Evolutionary conservation across 768 basidiomycete genomes (phyloP).

Genomic region (Hygrophorus russula): DNA sequence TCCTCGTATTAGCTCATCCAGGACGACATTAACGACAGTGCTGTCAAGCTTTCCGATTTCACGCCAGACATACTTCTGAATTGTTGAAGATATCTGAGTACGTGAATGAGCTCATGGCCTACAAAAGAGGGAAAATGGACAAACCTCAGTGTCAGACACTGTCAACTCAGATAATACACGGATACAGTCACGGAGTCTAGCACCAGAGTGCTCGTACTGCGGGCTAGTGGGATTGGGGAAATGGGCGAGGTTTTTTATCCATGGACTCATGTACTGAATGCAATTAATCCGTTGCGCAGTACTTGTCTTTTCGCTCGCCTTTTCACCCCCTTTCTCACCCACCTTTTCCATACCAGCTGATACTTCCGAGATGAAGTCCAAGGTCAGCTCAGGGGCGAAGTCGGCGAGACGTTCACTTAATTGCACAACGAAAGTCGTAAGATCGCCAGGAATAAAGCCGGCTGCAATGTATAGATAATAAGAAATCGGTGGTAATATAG

Average conservation of each 20-base stretch:
- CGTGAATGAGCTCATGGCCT: not conserved
- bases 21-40: conserved; percentile 53
- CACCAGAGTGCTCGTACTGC: conserved; percentile 63
- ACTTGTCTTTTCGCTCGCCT: conserved; percentile 12
- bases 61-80: conserved; percentile 70
- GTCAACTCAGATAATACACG: conserved; percentile 72
- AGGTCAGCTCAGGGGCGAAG: conserved; percentile 71
- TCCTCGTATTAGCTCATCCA: conserved; percentile 72
- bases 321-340: conserved; percentile 14
- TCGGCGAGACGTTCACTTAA: conserved; percentile 64
- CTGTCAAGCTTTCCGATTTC: conserved; percentile 65
- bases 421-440: conserved; percentile 46
- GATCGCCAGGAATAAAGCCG: conserved; percentile 60
- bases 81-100: conserved; percentile 47
- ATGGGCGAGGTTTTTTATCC: conserved; percentile 70
- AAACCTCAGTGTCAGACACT: conserved; percentile 59
- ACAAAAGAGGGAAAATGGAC: conserved; percentile 5
- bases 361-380: conserved; percentile 87
- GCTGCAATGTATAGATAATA: conserved; percentile 24
- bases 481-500: not conserved
- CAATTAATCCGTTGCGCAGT: conserved; percentile 53
- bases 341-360: conserved; percentile 49
- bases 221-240: conserved; percentile 60
- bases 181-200: conserved; percentile 70
- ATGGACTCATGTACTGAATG: conserved; percentile 77